Evolutionary conservation across 768 basidiomycete species (phyloP), one percentile per base, ranked within the genome.

Genomic region (Boletus rufocinnamomeus): DNA sequence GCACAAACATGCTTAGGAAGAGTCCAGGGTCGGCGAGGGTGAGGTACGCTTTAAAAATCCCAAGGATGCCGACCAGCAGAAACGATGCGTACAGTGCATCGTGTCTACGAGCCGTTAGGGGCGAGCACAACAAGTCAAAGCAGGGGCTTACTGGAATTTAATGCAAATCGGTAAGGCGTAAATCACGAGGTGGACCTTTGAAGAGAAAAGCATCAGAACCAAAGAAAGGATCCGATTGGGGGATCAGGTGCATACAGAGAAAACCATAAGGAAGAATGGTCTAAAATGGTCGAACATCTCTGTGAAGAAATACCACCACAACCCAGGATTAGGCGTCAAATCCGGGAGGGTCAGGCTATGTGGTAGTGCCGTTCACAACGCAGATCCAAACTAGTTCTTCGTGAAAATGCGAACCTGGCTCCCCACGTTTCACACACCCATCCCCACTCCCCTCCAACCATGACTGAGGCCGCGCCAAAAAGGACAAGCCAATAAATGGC

Each of bases 251-350:
- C 88, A 48, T 65, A 95, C 95, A 19, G 89, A 91, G 73, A 98
- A 98, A 19, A 91, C 91, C 81, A 95, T 89, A 34, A 98, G 77
- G 80, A 97, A 99, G 76, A 98, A 98, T 5, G 88, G 85, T 32
- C 97, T 80, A 79, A 98, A 99, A 70, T 98, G 91, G 69, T 98
- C 96, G 62, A 99, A 99, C 91, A 98, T 98, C 72, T 98, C 96
- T 13, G 94, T 98, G 76, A 98, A 98, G 77, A 98, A 98, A 73
- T 98, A 98, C 96, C 96, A 98, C 91, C 94, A 94, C 30, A 98
- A 75, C 2, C 97, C 96, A 5, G 91, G 85, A 65, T 95, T 98
- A 0, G 97, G 96, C 10, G 93, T 95, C 61, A 98, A 74, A 69
- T 97, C 95, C 2, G 91, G 89, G 10, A 97, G 83, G 21, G 82